Evolutionary conservation across 805 yeast species (phyloP), one percentile per base, ranked within the genome.

Genomic region (Dipodascopsis tothii): DNA sequence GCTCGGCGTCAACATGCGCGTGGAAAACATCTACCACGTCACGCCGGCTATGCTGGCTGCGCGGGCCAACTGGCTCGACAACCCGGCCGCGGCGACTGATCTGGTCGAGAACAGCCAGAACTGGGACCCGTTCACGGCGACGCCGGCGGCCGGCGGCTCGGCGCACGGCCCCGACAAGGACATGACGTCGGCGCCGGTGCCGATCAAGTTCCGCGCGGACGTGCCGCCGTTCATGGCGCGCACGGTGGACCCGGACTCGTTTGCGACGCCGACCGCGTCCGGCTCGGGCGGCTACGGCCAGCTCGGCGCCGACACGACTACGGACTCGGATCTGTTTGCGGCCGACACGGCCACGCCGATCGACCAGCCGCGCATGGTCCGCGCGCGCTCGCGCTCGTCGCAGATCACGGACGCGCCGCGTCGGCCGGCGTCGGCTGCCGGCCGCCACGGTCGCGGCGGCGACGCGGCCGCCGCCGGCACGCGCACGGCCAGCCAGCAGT

Each of bases 1-100:
- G 18, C 48, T 51, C 2, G 52, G 94, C 9, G 84, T 81, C 17
- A 74, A 74, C 45, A 71, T 86, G 17, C 75, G 78, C 45, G 77
- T 80, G 4, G 74, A 74, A 7, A 51, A 59, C 36, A 47, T 65
- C 16, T 67, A 38, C 25, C 25, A 36, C 25, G 46, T 44, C 17
- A 50, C 52, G 21, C 49, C 46, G n/a, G 43, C 48, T 5, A 50
- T 48, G 54, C 22, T 30, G 5, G 38, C 42, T 5, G 48, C 54
- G 11, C 40, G 54, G 3, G 7, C 58, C 39, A 49, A 51, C 14
- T 41, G 45, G 47, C 44, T 47, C 23, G 51, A 48, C 30, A 33
- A 43, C 25, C 17, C 18, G 21, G 45, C 40, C 9, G 46, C 33
- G 28, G 39, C 25, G 20, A 27, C 21, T 17, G 28, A 18, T 4